Evolutionary conservation across 352 stramenopile species (phyloP).

Genomic region (Achlya hypogyna): DNA sequence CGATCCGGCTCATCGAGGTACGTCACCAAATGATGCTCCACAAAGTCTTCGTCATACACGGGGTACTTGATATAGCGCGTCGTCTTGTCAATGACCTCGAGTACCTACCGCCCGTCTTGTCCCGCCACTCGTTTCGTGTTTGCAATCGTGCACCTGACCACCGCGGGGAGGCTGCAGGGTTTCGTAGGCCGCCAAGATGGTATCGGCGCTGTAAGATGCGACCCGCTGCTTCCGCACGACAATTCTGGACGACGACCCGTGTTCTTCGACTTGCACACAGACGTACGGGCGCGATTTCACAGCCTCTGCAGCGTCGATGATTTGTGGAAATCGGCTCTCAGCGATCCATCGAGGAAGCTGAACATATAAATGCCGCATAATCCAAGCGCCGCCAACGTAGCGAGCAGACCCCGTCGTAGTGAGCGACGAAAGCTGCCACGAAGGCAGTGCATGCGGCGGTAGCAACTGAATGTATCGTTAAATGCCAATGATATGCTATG

Average conservation of each 20-base stretch:
- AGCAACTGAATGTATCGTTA: not conserved
- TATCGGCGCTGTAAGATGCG: not conserved
- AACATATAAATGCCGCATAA: not conserved
- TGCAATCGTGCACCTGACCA: not conserved
- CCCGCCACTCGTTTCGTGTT: not conserved
- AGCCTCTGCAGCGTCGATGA: not conserved
- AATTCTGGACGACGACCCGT: not conserved
- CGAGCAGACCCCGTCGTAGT: no score
- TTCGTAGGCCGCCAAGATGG: not conserved
- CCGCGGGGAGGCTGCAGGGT: not conserved
- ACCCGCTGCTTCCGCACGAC: not conserved
- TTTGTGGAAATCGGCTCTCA: not conserved
- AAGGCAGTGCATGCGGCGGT: not conserved
- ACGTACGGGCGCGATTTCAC: not conserved
- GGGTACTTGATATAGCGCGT: not conserved
- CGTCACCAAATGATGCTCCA: not conserved
- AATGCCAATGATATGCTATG: not conserved
- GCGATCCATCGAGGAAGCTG: not conserved
- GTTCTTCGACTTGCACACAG: not conserved
- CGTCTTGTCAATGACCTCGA: not conserved
- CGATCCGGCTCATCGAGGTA: not conserved
- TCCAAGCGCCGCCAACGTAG: not conserved
- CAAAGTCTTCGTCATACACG: not conserved
- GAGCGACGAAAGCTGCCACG: not conserved
- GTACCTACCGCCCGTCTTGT: not conserved